Evolutionary conservation across 768 basidiomycete genomes (phyloP).

Genomic region (Leccinum aurantiacum): DNA sequence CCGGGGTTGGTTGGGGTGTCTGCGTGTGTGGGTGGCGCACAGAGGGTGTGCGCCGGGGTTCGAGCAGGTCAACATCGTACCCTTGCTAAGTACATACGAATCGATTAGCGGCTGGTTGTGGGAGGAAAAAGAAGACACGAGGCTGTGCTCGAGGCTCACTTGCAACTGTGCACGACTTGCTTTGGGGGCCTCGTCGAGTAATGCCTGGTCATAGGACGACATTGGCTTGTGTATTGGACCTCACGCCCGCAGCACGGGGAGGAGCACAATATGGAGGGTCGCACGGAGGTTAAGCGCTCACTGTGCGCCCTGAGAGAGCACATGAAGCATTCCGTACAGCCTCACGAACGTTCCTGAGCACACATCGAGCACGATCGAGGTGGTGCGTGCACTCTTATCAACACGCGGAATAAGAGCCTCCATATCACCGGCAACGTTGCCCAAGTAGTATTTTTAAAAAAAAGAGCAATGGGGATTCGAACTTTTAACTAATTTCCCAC

Average conservation of each 20-base stretch:
- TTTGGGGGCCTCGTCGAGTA: slow-evolving; percentile 41
- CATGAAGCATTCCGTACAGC: slow-evolving; percentile 25
- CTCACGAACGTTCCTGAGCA: slow-evolving; percentile 23
- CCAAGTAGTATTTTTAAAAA: background rate
- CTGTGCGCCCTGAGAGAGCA: background rate
- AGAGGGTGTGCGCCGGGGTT: slow-evolving; percentile 26
- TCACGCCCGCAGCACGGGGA: background rate
- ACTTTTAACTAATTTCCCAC: slow-evolving; percentile 15
- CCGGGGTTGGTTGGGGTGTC: slow-evolving; percentile 11
- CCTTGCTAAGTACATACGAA: slow-evolving; percentile 41
- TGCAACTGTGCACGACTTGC: slow-evolving; percentile 46
- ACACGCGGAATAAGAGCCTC: background rate
- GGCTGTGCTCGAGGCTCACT: slow-evolving; percentile 35
- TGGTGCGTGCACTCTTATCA: background rate
- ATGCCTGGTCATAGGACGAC: slow-evolving; percentile 40
- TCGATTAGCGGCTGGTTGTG: background rate
- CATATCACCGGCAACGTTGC: background rate
- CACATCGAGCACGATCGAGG: background rate
- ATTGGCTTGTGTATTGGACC: slow-evolving; percentile 10
- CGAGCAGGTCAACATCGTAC: slow-evolving; percentile 50
- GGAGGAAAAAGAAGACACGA: background rate
- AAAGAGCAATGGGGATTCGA: background rate
- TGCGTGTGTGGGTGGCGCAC: slow-evolving; percentile 17
- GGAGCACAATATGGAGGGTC: slow-evolving; percentile 1
- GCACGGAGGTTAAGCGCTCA: slow-evolving; percentile 22